phyloP scores from a whole-genome alignment of 2,329 filamentous ascomycete genomes.

The Pseudomassariella vexata region DNA sequence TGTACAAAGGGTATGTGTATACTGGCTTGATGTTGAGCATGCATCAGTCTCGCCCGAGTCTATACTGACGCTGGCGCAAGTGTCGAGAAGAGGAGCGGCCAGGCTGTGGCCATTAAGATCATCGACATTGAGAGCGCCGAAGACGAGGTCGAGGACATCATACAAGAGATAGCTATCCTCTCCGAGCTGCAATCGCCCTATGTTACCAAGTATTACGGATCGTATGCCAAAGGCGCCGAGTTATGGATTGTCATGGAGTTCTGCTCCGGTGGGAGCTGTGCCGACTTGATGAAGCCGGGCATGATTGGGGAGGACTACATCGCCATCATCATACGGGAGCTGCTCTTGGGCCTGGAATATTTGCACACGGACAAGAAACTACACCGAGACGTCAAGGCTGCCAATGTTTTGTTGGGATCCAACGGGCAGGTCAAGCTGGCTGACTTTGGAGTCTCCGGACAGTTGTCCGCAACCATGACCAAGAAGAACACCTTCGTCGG shows the following conservation, averaged over 20 bases:
- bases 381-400: conserved; percentile 94
- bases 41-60: too few species aligned
- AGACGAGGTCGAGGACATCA: conserved; percentile 98
- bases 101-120: conserved; percentile 95
- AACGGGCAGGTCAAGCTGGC: conserved; percentile 96
- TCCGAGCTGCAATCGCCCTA: conserved; percentile 94
- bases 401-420: conserved; percentile 82
- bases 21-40: too few species aligned
- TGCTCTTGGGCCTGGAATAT: conserved; percentile 87
- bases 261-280: conserved; percentile 93
- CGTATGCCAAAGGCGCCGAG: conserved; percentile 91
- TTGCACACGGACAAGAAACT: conserved; percentile 93
- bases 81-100: conserved; percentile 87
- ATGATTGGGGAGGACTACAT: conserved; percentile 92
- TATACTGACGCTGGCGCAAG: conserved; percentile 36
- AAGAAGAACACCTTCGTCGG: conserved; percentile 99
- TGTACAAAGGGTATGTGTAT: conserved; percentile 93
- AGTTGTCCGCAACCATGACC: conserved; percentile 95
- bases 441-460: conserved; percentile 94
- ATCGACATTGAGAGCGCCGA: conserved; percentile 99
- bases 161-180: conserved; percentile 95
- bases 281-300: conserved; percentile 91
- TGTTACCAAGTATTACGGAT: conserved; percentile 96
- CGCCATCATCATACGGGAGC: conserved; percentile 85
- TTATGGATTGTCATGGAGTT: conserved; percentile 99